Evolutionary conservation across 257 asterid species (phyloP).

Genomic region (Lycium ferocissimum): DNA sequence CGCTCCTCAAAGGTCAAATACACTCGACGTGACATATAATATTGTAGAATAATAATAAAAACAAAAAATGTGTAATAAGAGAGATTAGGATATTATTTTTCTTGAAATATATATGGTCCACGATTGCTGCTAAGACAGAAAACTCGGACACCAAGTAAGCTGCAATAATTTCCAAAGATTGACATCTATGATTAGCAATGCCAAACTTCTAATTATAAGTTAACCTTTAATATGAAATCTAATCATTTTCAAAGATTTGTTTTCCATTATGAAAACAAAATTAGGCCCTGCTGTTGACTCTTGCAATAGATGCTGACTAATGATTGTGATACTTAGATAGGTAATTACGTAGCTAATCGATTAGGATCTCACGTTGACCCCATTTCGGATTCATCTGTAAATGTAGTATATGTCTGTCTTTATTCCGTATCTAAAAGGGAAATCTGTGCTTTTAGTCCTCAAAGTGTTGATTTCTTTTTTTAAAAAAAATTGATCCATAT

Average conservation of each 20-base stretch:
- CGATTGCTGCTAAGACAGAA: not conserved
- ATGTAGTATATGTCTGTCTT: not conserved
- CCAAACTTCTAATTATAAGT: not conserved
- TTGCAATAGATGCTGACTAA: not conserved
- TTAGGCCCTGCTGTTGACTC: not conserved
- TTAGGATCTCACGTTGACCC: constrained; percentile 3
- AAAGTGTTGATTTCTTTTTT: not conserved
- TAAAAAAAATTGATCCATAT: not conserved
- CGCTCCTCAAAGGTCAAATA: not conserved
- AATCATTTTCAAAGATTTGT: constrained; percentile 21
- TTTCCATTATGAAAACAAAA: constrained; percentile 27
- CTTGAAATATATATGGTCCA: not conserved
- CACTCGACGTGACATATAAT: not conserved
- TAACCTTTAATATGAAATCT: not conserved
- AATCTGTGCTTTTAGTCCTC: not conserved
- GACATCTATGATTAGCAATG: not conserved
- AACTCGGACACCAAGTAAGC: not conserved
- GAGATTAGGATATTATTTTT: not conserved
- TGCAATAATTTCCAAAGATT: constrained; percentile 25
- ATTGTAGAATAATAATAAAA: not conserved
- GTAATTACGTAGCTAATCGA: not conserved
- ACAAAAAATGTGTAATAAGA: not conserved
- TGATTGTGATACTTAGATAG: constrained; percentile 10
- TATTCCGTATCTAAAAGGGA: not conserved
- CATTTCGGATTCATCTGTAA: not conserved